Evolutionary conservation across 352 stramenopile species (phyloP).

Genomic region (Phytophthora citricola): DNA sequence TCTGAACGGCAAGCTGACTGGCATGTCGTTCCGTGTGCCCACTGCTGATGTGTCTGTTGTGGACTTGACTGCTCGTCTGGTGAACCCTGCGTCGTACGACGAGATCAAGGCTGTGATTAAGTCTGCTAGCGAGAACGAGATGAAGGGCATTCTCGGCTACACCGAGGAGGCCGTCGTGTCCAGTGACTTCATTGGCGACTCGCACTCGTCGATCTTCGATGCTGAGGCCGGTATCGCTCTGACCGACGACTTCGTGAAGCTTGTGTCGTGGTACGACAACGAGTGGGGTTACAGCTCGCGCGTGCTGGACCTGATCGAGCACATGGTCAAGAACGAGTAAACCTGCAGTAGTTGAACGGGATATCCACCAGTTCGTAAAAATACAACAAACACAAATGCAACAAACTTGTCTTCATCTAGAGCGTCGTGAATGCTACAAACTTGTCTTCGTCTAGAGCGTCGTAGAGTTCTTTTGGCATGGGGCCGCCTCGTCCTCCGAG

Average conservation of each 20-base stretch:
- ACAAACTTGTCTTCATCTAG: slow-evolving; percentile 5
- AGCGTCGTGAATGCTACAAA: no score
- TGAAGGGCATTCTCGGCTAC: slow-evolving; percentile 99
- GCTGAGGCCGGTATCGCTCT: slow-evolving; percentile 97
- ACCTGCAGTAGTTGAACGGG: background rate
- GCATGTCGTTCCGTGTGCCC: slow-evolving; percentile 93
- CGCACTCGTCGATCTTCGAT: slow-evolving; percentile 98
- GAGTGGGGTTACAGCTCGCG: slow-evolving; percentile 98
- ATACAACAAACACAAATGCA: slow-evolving; percentile 92
- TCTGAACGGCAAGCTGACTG: slow-evolving; percentile 93
- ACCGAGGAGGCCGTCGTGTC: slow-evolving; percentile 97
- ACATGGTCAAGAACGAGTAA: slow-evolving; percentile 95
- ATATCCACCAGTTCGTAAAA: slow-evolving; percentile 5
- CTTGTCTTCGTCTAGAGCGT: no score
- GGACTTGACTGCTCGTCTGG: slow-evolving; percentile 85
- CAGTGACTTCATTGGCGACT: slow-evolving; percentile 97
- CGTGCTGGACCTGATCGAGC: slow-evolving; percentile 97
- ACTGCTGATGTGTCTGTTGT: slow-evolving; percentile 92
- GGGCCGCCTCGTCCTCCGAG: slow-evolving; percentile 49
- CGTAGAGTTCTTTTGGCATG: background rate
- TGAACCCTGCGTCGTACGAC: slow-evolving; percentile 95
- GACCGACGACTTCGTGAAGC: slow-evolving; percentile 98
- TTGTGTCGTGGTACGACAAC: slow-evolving; percentile 99
- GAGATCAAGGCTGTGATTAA: slow-evolving; percentile 98
- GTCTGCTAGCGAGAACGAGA: slow-evolving; percentile 91